Evolutionary conservation across 495 filamentous ascomycete species (phyloP).

Genomic region (Glarea lozoyensis): DNA sequence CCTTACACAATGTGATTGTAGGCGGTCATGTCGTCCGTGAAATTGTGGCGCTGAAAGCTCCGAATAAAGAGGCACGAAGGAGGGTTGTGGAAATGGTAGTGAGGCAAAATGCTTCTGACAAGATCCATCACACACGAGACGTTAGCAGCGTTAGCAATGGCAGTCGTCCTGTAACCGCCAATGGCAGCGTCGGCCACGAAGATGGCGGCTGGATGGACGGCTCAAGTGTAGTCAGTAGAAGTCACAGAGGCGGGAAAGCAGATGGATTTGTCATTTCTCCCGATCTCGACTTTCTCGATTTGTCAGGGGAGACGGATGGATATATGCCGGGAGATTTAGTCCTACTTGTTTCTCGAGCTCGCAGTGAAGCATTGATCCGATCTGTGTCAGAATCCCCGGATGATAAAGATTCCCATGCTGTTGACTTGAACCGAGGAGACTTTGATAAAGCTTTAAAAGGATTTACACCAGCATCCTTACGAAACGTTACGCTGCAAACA

Average conservation of each 20-base stretch:
- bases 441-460: slow-evolving; percentile 78
- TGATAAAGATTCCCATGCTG: slow-evolving; percentile 21
- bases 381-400: slow-evolving; percentile 39
- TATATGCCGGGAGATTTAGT: slow-evolving; percentile 95
- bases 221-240: slow-evolving; percentile 21
- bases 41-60: slow-evolving; percentile 76
- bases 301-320: slow-evolving; percentile 88
- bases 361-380: slow-evolving; percentile 84
- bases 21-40: slow-evolving; percentile 75
- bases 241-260: slow-evolving; percentile 21
- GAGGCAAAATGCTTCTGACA: slow-evolving; percentile 32
- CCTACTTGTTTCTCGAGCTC: slow-evolving; percentile 74
- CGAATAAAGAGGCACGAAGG: slow-evolving; percentile 83
- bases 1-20: slow-evolving; percentile 69
- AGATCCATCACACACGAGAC: too few relatives aligned
- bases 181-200: slow-evolving; percentile 35
- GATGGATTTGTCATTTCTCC: slow-evolving; percentile 61
- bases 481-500: slow-evolving; percentile 85
- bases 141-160: slow-evolving; percentile 25
- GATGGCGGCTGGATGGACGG: slow-evolving; percentile 66
- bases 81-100: slow-evolving; percentile 69
- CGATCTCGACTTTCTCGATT: slow-evolving; percentile 82
- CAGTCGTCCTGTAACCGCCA: slow-evolving; percentile 43
- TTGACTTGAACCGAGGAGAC: slow-evolving; percentile 60
- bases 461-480: slow-evolving; percentile 88